Base-by-base conservation (phyloP, 179 eudicot genomes). In the Silene coronaria region DNA sequence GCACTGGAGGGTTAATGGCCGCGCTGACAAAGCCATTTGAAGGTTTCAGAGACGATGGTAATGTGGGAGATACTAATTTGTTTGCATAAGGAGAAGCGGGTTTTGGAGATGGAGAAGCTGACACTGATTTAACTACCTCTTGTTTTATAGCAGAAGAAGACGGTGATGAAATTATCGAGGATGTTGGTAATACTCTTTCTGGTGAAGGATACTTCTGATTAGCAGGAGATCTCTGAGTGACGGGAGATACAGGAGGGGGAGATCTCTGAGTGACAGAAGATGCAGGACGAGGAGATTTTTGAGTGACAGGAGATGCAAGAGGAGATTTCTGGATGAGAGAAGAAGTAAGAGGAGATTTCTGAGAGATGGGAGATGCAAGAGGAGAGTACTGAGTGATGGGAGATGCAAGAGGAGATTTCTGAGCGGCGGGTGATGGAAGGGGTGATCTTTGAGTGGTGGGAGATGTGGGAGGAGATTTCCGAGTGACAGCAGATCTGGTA, bases 1-100 rank as follows among this genome's bases (percentile, higher is more conserved):
- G 64, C 48, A 62, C 48, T 4, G 12, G 76, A 51, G 71, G 19
- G 17, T 27, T 28, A 26, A 10, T 65, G 12, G 27, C 16, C 11
- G 62, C 6, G 17, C 13, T 4, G 70, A 48, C 16, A 17, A 46
- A 19, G 57, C 27, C 46, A 67, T 66, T 78, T 30, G 67, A 62
- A 53, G 75, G 59, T 64, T 81, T 81, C 69, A 78, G 27, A 60
- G 65, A 58, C 19, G 73, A 12, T 26, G 66, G 26, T n/a, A 75
- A 3, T 38, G 77, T 23, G 19, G 69, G 36, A 17, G 27, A 67
- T 22, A 36, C 32, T 32, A 28, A 11, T 23, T 30, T 22, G 19
- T 42, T 26, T 9, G 60, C 17, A 10, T 38, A 48, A 26, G 78
- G 51, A 61, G 75, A 66, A 51, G 22, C 9, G 28, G 57, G 42